A percentile compares a stretch with the other conserved stretches of the same genome.
These are phyloP conservation scores for Aspergillus tubingensis DNA, from an alignment of 2,329 filamentous ascomycete species.

Conservation along the genomic window DNA sequence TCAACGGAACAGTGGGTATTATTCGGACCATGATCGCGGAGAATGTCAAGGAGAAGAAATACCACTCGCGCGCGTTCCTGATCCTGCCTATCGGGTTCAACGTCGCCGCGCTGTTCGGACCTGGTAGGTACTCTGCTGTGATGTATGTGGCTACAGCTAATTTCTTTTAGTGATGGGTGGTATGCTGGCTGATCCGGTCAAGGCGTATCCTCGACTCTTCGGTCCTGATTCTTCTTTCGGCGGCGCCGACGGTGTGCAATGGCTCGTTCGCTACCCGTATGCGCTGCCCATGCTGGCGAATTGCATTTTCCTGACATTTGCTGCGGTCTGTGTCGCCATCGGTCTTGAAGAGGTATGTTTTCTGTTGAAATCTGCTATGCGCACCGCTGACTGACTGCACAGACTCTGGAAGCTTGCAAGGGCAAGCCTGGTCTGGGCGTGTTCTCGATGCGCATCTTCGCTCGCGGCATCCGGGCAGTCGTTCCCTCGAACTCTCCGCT, in stretches of 20 bases:
- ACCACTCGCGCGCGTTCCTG: conserved; percentile 57
- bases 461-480: conserved; percentile 27
- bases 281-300: conserved; percentile 69
- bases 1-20: conserved; percentile 73
- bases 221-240: conserved; percentile 60
- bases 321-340: conserved; percentile 59
- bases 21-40: conserved; percentile 73
- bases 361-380: not conserved
- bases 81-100: conserved; percentile 69
- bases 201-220: conserved; percentile 64
- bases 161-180: conserved; percentile 58
- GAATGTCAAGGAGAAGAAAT: conserved; percentile 70
- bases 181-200: conserved; percentile 65
- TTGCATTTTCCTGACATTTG: conserved; percentile 58
- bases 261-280: conserved; percentile 66
- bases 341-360: conserved; percentile 62
- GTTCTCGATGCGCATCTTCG: conserved; percentile 31
- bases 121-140: conserved; percentile 43
- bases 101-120: conserved; percentile 57
- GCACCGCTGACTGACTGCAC: conserved; percentile 9
- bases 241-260: conserved; percentile 58
- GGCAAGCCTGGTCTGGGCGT: conserved; percentile 50
- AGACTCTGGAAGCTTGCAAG: conserved; percentile 53
- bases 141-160: conserved; percentile 30
- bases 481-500: conserved; percentile 34